phyloP scores from a whole-genome alignment of 768 basidiomycete genomes.

The Cytidiella melzeri region DNA sequence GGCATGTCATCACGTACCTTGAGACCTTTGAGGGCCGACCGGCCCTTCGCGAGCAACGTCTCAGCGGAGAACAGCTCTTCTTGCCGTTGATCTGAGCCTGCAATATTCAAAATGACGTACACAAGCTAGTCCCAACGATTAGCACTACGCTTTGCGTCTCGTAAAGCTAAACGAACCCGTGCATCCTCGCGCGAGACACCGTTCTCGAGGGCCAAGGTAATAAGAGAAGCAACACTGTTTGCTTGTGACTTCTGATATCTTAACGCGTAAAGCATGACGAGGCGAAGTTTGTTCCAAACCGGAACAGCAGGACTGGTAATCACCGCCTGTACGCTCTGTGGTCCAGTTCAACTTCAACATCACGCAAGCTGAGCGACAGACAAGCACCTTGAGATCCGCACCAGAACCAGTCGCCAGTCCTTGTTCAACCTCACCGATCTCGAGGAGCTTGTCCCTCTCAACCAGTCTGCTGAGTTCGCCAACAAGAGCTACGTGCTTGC shows the following conservation, averaged over 20 bases:
- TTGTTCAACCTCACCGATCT: slow-evolving; percentile 93
- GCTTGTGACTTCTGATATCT: slow-evolving; percentile 90
- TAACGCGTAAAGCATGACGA: slow-evolving; percentile 89
- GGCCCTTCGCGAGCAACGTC: slow-evolving; percentile 88
- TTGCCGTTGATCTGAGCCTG: slow-evolving; percentile 93
- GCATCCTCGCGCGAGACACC: slow-evolving; percentile 76
- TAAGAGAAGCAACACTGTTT: slow-evolving; percentile 72
- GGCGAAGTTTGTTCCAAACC: slow-evolving; percentile 76
- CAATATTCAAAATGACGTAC: slow-evolving; percentile 86
- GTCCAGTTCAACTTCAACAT: neutral
- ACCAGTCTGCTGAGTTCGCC: slow-evolving; percentile 93
- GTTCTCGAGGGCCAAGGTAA: slow-evolving; percentile 68
- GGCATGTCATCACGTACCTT: too few relatives aligned
- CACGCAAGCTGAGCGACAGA: too few relatives aligned
- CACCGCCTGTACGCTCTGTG: slow-evolving; percentile 76
- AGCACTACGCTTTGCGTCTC: neutral
- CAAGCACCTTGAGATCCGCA: slow-evolving; percentile 71
- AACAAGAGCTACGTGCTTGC: slow-evolving; percentile 96
- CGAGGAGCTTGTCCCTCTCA: slow-evolving; percentile 76
- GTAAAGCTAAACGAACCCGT: slow-evolving; percentile 36
- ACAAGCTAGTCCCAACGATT: slow-evolving; percentile 57
- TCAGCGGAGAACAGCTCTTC: slow-evolving; percentile 97
- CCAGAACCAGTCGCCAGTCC: slow-evolving; percentile 90
- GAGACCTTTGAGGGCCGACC: slow-evolving; percentile 90
- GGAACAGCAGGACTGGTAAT: slow-evolving; percentile 64